phyloP scores from a whole-genome alignment of 1,284 basidiomycete genomes.

The Ceratorhiza oryzae-sativae region DNA sequence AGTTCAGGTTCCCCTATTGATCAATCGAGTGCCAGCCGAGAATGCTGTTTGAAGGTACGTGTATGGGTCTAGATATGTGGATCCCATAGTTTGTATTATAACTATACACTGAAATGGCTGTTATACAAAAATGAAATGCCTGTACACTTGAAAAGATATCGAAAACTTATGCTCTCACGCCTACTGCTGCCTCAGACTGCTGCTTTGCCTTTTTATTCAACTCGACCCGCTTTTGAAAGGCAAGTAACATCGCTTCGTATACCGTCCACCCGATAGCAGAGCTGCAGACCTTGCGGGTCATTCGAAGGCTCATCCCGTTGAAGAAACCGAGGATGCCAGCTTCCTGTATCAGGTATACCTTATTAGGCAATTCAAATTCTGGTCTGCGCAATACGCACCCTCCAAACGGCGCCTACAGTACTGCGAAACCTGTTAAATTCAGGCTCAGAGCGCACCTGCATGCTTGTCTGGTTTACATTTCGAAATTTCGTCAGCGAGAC shows the following conservation, averaged over 20 bases:
- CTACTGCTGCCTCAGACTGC: neutral
- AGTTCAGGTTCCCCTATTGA: slow-evolving; percentile 33
- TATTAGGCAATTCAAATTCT: neutral
- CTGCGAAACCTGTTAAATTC: slow-evolving; percentile 72
- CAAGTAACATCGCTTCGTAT: slow-evolving; percentile 76
- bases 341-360: slow-evolving; percentile 58
- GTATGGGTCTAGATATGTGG: no score
- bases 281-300: slow-evolving; percentile 87
- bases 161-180: neutral
- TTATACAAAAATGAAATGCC: no score
- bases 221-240: slow-evolving; percentile 23
- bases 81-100: neutral
- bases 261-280: slow-evolving; percentile 93
- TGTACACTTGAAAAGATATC: neutral
- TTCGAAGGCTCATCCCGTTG: slow-evolving; percentile 81
- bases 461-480: slow-evolving; percentile 69
- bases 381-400: slow-evolving; percentile 60
- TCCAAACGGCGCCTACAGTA: slow-evolving; percentile 71
- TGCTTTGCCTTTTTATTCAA: neutral
- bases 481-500: slow-evolving; percentile 3
- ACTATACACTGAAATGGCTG: slow-evolving; percentile 2
- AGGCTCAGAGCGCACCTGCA: slow-evolving; percentile 81
- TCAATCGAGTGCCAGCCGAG: no score
- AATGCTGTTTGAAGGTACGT: no score
- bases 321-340: slow-evolving; percentile 82